A percentile compares a stretch with the other conserved stretches of the same genome.
These are phyloP conservation scores for Fraxinus platypoda DNA, from an alignment of 305 asterid species.

Conservation along the genomic window DNA sequence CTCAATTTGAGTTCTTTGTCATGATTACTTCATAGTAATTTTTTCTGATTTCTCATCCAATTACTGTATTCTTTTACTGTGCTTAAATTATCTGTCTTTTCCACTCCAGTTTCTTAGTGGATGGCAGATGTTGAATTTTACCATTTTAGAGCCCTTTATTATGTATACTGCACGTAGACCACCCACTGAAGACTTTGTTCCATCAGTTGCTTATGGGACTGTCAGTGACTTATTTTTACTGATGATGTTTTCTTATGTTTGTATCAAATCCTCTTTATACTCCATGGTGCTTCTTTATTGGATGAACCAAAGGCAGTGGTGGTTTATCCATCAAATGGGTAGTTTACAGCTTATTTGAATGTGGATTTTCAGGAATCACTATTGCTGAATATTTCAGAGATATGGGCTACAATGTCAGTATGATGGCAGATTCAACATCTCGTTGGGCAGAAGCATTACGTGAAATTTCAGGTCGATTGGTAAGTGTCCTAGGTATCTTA, in stretches of 20 bases:
- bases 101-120: not conserved
- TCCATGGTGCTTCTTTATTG: constrained; percentile 1
- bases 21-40: not conserved
- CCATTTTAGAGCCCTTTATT: not conserved
- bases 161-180: not conserved
- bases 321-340: constrained; percentile 8
- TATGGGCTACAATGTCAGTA: constrained; percentile 99
- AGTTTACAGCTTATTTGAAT: constrained; percentile 15
- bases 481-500: constrained; percentile 33
- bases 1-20: not conserved
- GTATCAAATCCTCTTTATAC: not conserved
- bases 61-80: not conserved
- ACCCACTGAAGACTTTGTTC: not conserved
- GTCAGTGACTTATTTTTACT: not conserved
- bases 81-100: not conserved
- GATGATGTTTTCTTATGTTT: not conserved
- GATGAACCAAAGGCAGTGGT: not conserved
- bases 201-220: constrained; percentile 7
- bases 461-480: constrained; percentile 99
- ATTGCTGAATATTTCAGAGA: constrained; percentile 98
- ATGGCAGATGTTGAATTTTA: not conserved
- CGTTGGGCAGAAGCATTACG: constrained; percentile 99
- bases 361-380: constrained; percentile 77
- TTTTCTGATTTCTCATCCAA: not conserved
- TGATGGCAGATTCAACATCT: constrained; percentile 99